A percentile compares a stretch with the other conserved stretches of the same genome.
These are phyloP conservation scores for Cladorrhinum sp. DNA, from an alignment of 2,329 filamentous ascomycete genomes.

Conservation along the genomic window DNA sequence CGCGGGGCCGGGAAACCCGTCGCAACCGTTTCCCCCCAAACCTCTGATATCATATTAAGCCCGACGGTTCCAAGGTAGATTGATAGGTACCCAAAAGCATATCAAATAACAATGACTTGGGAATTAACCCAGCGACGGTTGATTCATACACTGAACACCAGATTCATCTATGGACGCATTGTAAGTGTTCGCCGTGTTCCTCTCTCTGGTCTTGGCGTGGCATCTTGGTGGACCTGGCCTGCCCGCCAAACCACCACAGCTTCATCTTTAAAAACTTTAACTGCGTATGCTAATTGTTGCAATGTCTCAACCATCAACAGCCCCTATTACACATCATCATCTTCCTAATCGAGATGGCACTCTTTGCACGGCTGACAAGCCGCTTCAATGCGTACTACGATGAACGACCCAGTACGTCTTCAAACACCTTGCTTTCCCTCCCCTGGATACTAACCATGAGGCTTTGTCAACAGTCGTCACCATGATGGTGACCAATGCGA, in stretches of 20 bases:
- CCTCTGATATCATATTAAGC: constrained; percentile 6
- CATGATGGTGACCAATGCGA: constrained; percentile 98
- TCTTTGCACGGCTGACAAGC: constrained; percentile 75
- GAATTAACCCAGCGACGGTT: constrained; percentile 59
- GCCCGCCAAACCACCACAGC: background rate
- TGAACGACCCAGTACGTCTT: constrained; percentile 72
- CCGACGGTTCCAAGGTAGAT: background rate
- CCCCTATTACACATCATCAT: constrained; percentile 83
- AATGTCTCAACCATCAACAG: constrained; percentile 45
- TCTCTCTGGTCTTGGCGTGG: background rate
- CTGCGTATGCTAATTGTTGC: constrained; percentile 19
- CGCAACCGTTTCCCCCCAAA: background rate
- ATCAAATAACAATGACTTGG: constrained; percentile 50
- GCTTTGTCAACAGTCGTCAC: too few relatives aligned
- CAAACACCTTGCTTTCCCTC: background rate
- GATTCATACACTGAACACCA: constrained; percentile 64
- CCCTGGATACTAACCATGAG: constrained; percentile 31
- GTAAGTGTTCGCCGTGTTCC: constrained; percentile 49
- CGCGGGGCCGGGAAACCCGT: too few relatives aligned
- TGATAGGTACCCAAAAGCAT: constrained; percentile 6
- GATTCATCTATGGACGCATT: constrained; percentile 70
- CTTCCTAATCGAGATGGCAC: constrained; percentile 83
- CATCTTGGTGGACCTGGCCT: background rate
- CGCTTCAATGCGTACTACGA: constrained; percentile 96
- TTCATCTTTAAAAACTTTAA: background rate